These are phyloP conservation scores for Colletotrichum gigasporum DNA, from an alignment of 2,329 filamentous ascomycete species.

Conservation along the genomic window DNA sequence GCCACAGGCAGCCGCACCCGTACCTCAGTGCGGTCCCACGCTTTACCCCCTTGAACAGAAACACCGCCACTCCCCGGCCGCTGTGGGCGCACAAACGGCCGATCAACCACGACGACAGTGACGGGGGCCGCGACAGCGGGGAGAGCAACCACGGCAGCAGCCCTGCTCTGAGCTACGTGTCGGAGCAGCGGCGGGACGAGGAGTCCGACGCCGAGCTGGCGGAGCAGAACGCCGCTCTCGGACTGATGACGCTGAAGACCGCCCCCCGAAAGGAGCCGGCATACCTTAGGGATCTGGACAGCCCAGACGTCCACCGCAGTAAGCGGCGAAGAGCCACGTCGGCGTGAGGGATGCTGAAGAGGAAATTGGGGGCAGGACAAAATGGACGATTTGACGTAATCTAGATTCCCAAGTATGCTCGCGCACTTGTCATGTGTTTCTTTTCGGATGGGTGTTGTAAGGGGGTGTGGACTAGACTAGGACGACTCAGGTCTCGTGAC, in stretches of 20 bases:
- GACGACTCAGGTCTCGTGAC: slow-evolving; percentile 3
- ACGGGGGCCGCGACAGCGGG: slow-evolving; percentile 35
- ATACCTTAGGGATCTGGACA: slow-evolving; percentile 33
- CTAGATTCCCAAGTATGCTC: slow-evolving; percentile 24
- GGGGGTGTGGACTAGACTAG: slow-evolving; percentile 2
- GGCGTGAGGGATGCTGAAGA: slow-evolving; percentile 38
- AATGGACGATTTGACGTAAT: not conserved
- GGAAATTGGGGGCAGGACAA: not conserved
- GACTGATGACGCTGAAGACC: slow-evolving; percentile 57
- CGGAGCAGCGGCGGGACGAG: slow-evolving; percentile 20
- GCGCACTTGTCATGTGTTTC: slow-evolving; percentile 13
- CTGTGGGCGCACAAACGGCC: slow-evolving; percentile 38
- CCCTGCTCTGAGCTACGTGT: slow-evolving; percentile 26
- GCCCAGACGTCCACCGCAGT: slow-evolving; percentile 40
- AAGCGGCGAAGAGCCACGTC: slow-evolving; percentile 54
- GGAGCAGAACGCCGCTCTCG: slow-evolving; percentile 57
- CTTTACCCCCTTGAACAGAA: slow-evolving; percentile 35
- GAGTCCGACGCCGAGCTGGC: slow-evolving; percentile 37
- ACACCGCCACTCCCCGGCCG: slow-evolving; percentile 11
- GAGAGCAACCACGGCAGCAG: slow-evolving; percentile 34
- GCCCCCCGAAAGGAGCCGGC: slow-evolving; percentile 23
- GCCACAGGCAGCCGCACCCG: slow-evolving; percentile 43
- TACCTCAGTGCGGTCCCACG: slow-evolving; percentile 56
- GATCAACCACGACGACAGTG: slow-evolving; percentile 40
- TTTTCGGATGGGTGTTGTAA: slow-evolving; percentile 18